These are phyloP conservation scores for Sodiomyces alkalinus DNA, from an alignment of 2,329 filamentous ascomycete species.

Conservation along the genomic window DNA sequence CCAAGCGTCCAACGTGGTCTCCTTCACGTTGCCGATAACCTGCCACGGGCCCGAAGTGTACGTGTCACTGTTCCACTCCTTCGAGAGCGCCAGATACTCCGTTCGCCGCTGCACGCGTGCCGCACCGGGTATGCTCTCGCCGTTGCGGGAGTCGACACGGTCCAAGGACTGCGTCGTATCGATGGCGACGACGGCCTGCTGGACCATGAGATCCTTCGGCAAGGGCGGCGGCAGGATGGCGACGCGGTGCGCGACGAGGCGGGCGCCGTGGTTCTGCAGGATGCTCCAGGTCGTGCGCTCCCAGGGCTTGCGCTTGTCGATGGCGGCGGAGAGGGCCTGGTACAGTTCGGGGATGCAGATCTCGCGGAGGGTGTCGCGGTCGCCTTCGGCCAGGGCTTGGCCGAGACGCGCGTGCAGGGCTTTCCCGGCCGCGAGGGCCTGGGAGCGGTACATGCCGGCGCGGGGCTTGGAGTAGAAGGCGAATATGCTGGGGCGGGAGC, in stretches of 20 bases:
- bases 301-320: constrained; percentile 32
- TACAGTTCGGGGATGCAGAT: constrained; percentile 40
- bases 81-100: constrained; percentile 51
- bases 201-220: constrained; percentile 22
- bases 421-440: constrained; percentile 36
- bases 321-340: constrained; percentile 32
- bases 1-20: constrained; percentile 32
- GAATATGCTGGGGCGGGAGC: constrained; percentile 28
- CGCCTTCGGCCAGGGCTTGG: constrained; percentile 42
- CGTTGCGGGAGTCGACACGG: constrained; percentile 21
- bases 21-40: constrained; percentile 47
- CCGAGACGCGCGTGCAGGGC: constrained; percentile 47
- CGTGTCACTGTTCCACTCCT: constrained; percentile 26
- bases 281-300: constrained; percentile 39
- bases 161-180: constrained; percentile 38
- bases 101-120: constrained; percentile 36
- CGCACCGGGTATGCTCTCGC: constrained; percentile 26
- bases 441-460: constrained; percentile 25
- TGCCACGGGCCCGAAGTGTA: constrained; percentile 39
- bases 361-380: constrained; percentile 30
- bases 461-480: constrained; percentile 22
- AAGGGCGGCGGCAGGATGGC: constrained; percentile 27
- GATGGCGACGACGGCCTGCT: constrained; percentile 48
- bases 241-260: constrained; percentile 40
- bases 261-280: constrained; percentile 33